Conservation (phyloP, 768 basidiomycete species). For the Xerocomellus intermedius region DNA sequence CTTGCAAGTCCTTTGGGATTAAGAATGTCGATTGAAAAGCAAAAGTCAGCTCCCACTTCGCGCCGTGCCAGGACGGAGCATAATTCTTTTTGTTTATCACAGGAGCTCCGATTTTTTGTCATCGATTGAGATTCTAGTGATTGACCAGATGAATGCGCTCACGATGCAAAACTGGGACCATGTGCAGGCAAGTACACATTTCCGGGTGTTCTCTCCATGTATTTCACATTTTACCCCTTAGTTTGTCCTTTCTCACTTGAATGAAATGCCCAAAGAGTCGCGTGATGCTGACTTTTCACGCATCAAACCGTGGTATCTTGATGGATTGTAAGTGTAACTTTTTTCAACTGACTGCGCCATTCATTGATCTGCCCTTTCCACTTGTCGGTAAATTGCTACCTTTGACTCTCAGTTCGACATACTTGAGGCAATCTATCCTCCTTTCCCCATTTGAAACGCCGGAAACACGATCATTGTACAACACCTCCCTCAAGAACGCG, state of each 20-base stretch:
- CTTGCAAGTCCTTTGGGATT: slow-evolving; percentile 92
- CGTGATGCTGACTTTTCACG: slow-evolving; percentile 95
- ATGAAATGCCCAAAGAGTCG: slow-evolving; percentile 88
- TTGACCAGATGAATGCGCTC: slow-evolving; percentile 90
- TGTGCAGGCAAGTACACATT: slow-evolving; percentile 61
- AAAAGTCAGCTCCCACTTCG: slow-evolving; percentile 59
- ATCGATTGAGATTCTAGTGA: slow-evolving; percentile 87
- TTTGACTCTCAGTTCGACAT: slow-evolving; percentile 56
- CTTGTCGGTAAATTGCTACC: neutral
- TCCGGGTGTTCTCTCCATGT: neutral
- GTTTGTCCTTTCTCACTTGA: slow-evolving; percentile 85
- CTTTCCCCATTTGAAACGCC: slow-evolving; percentile 88
- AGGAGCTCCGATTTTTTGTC: slow-evolving; percentile 90
- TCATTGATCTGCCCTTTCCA: slow-evolving; percentile 72
- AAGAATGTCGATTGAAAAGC: slow-evolving; percentile 89
- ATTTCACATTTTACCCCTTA: slow-evolving; percentile 31
- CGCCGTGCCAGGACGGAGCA: neutral
- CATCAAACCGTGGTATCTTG: slow-evolving; percentile 97
- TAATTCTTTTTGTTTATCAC: slow-evolving; percentile 1
- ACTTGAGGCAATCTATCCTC: slow-evolving; percentile 87
- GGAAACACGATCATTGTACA: slow-evolving; percentile 80
- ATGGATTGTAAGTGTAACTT: slow-evolving; percentile 72
- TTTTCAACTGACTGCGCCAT: slow-evolving; percentile 60
- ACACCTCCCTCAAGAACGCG: slow-evolving; percentile 73
- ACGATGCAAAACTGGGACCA: slow-evolving; percentile 99